phyloP scores from a whole-genome alignment of 345 rosid species.

The Leavenworthia alabamica region DNA sequence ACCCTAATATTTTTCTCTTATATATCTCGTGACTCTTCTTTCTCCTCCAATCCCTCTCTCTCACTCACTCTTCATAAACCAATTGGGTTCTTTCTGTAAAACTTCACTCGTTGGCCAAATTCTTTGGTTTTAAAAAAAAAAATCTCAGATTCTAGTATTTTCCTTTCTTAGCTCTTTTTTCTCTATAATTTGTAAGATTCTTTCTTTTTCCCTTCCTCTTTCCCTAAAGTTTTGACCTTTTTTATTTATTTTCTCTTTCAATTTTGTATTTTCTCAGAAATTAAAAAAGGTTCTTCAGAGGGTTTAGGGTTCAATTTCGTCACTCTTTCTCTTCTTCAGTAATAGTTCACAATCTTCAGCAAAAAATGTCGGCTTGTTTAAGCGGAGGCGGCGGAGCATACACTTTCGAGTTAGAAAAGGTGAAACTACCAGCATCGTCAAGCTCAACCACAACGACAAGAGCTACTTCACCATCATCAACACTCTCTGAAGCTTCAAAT shows the following conservation, averaged over 20 bases:
- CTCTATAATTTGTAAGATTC: constrained; percentile 3
- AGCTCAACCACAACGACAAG: constrained; percentile 43
- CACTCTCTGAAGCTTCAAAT: constrained; percentile 61
- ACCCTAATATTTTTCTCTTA: constrained; percentile 24
- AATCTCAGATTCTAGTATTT: constrained; percentile 7
- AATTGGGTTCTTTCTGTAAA: constrained; percentile 14
- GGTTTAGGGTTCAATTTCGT: constrained; percentile 45
- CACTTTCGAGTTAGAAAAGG: constrained; percentile 63
- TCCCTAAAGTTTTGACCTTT: constrained; percentile 35
- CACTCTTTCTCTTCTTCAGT: constrained; percentile 14
- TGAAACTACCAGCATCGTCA: constrained; percentile 51
- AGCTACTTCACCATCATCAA: constrained; percentile 67
- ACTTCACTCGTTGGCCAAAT: constrained; percentile 25
- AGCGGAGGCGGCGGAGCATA: constrained; percentile 67
- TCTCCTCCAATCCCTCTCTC: constrained; percentile 24
- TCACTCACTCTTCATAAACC: background rate
- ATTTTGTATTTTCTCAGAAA: background rate
- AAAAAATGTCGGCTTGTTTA: constrained; percentile 64
- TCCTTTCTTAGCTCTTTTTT: constrained; percentile 9
- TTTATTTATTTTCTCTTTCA: constrained; percentile 7
- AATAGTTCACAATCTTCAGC: background rate
- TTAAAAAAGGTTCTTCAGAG: background rate
- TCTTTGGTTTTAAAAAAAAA: background rate
- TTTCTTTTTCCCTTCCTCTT: constrained; percentile 20
- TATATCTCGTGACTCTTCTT: constrained; percentile 31